These are phyloP conservation scores for Colletotrichum musicola DNA, from an alignment of 2,329 filamentous ascomycete genomes.

Conservation along the genomic window DNA sequence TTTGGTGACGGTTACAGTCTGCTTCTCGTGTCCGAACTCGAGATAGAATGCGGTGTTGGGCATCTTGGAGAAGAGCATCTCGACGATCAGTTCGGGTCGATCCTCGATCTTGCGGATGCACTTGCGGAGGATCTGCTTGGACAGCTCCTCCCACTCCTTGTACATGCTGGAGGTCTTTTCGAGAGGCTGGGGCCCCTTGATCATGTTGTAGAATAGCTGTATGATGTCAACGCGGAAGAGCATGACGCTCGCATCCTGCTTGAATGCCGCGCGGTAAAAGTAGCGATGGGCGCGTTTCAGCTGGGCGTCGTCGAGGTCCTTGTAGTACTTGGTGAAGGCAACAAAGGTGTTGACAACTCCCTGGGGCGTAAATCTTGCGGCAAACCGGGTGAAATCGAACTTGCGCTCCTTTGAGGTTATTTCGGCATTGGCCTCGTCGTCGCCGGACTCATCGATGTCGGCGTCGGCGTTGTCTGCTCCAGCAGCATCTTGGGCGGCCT, in stretches of 20 bases:
- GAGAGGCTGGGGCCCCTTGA: conserved; percentile 86
- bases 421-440: conserved; percentile 80
- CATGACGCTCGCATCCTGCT: conserved; percentile 90
- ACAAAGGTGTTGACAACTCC: conserved; percentile 91
- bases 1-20: conserved; percentile 73
- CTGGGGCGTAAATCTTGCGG: conserved; percentile 84
- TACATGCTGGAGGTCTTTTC: conserved; percentile 75
- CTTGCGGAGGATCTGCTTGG: conserved; percentile 84
- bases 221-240: conserved; percentile 94
- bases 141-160: conserved; percentile 92
- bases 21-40: conserved; percentile 90
- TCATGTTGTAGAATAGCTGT: conserved; percentile 87
- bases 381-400: conserved; percentile 91
- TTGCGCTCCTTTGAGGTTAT: conserved; percentile 84
- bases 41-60: conserved; percentile 86
- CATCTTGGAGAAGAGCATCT: conserved; percentile 96
- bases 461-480: conserved; percentile 61
- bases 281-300: conserved; percentile 94
- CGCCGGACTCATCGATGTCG: conserved; percentile 75
- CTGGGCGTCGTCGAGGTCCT: conserved; percentile 82
- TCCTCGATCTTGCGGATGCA: conserved; percentile 88
- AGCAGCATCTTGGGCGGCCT: conserved; percentile 63
- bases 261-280: conserved; percentile 94
- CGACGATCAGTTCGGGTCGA: conserved; percentile 85
- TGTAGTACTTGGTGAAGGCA: conserved; percentile 82